A percentile compares a stretch with the other conserved stretches of the same genome.
phyloP scores from a whole-genome alignment of 495 filamentous ascomycete genomes.

The Penicillium odoratum region DNA sequence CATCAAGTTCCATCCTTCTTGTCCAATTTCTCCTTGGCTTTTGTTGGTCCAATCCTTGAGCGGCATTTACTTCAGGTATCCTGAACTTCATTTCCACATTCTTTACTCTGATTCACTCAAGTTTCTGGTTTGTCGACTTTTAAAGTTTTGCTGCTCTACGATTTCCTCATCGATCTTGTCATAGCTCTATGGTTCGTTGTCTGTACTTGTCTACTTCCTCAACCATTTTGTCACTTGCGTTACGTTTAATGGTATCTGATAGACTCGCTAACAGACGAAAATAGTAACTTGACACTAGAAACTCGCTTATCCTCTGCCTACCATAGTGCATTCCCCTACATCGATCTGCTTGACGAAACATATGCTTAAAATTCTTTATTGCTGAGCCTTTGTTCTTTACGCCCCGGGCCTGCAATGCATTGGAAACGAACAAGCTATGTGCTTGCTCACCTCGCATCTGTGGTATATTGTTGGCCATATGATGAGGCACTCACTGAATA shows the following conservation, averaged over 20 bases:
- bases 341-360: background rate
- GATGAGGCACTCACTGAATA: conserved; percentile 52
- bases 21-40: conserved; percentile 2
- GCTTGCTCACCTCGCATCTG: conserved; percentile 29
- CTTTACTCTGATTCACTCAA: background rate
- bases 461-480: conserved; percentile 52
- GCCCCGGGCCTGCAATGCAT: conserved; percentile 27
- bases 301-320: background rate
- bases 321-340: background rate
- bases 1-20: conserved; percentile 1
- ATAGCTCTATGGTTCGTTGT: background rate
- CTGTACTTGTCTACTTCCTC: background rate
- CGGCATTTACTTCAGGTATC: background rate
- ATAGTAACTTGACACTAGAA: background rate
- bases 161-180: background rate
- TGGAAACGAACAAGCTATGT: conserved; percentile 30
- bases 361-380: background rate
- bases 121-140: background rate
- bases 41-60: background rate
- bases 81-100: background rate
- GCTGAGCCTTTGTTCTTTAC: background rate
- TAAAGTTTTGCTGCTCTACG: background rate
- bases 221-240: background rate
- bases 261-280: background rate
- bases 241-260: background rate